A percentile compares a stretch with the other conserved stretches of the same genome.
Evolutionary conservation across 306 rosid genomes (phyloP).

Genomic region (Inga leiocalycina): DNA sequence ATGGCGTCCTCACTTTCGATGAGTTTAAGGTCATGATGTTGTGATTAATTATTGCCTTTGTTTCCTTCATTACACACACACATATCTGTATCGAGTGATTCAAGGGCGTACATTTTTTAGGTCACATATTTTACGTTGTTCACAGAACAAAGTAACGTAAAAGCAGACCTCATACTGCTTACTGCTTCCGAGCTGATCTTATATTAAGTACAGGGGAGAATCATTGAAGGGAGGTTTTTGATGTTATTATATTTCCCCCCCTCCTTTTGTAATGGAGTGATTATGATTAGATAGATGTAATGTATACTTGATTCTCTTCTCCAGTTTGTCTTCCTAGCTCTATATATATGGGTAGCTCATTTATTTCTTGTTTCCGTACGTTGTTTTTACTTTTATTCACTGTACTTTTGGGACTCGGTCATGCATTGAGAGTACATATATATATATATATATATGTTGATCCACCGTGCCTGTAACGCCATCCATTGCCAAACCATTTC

Average conservation of each 20-base stretch:
- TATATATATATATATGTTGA: not conserved
- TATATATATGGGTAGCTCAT: not conserved
- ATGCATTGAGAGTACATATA: not conserved
- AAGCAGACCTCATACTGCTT: not conserved
- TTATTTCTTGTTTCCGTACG: too few species aligned
- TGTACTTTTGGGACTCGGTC: not conserved
- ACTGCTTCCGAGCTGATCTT: too few species aligned
- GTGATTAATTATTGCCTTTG: slow-evolving; percentile 12
- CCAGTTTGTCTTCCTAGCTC: not conserved
- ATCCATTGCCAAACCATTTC: too few species aligned
- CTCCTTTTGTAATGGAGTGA: not conserved
- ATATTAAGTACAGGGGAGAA: too few species aligned
- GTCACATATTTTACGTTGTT: not conserved
- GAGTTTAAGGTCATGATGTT: slow-evolving; percentile 85
- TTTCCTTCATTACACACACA: not conserved
- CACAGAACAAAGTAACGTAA: not conserved
- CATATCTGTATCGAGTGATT: too few species aligned
- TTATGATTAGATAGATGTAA: not conserved
- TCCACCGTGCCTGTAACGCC: not conserved
- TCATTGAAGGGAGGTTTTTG: not conserved
- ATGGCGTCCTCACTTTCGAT: slow-evolving; percentile 79
- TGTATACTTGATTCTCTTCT: not conserved
- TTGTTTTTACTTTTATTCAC: too few species aligned
- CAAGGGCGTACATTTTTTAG: too few species aligned
- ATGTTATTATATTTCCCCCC: not conserved